phyloP scores from a whole-genome alignment of 305 asterid species.

The Fraxinus nigra region DNA sequence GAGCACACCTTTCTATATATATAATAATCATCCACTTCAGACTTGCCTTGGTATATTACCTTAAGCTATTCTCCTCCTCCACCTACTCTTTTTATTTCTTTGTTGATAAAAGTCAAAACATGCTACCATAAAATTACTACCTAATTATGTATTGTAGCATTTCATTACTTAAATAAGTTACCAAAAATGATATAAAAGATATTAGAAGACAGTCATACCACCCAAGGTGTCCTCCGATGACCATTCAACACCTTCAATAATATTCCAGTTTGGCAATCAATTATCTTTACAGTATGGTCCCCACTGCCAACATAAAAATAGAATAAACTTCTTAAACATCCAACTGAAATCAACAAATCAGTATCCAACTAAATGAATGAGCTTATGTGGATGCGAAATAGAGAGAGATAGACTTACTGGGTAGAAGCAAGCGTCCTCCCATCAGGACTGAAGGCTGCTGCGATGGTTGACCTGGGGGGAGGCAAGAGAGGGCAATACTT shows the following conservation, averaged over 20 bases:
- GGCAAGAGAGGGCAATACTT: conserved; percentile 81
- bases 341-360: background rate
- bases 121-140: background rate
- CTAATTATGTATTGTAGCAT: conserved; percentile 6
- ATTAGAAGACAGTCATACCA: conserved; percentile 59
- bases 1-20: background rate
- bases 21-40: background rate
- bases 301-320: conserved; percentile 59
- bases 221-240: conserved; percentile 99
- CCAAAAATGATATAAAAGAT: conserved; percentile 2
- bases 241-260: conserved; percentile 94
- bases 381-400: background rate
- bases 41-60: background rate
- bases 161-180: conserved; percentile 6
- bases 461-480: conserved; percentile 96
- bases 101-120: conserved; percentile 7
- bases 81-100: background rate
- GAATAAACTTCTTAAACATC: conserved; percentile 1
- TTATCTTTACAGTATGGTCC: conserved; percentile 95
- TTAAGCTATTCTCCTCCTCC: conserved; percentile 1
- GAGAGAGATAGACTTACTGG: conserved; percentile 49
- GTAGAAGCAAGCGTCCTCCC: conserved; percentile 96
- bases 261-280: conserved; percentile 82
- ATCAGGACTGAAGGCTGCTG: conserved; percentile 96
- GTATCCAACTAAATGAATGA: background rate